Base-by-base conservation (phyloP, 1,284 basidiomycete species). In the Wolfiporia cocos region DNA sequence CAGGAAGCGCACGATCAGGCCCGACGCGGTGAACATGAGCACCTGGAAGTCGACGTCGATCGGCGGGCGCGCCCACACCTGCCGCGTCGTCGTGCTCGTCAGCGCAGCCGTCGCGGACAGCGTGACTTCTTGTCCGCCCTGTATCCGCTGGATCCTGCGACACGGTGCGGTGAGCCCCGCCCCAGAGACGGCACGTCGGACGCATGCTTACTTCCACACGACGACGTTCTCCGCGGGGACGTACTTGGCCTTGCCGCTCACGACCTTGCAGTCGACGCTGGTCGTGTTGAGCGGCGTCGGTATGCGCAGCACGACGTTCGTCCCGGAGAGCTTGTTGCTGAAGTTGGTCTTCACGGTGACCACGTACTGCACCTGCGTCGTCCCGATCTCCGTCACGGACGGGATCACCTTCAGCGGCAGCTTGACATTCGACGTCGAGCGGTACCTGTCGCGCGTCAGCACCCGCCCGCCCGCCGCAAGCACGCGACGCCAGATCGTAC, bases 31-130 rank as follows among this genome's bases (percentile, higher is more conserved):
- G 66, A 97, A 93, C 95, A 99, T 99, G 55, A 99, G 74, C 44
- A 99, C 95, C 68, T 93, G 82, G 67, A 99, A 99, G 65, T 99
- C 94, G 47, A 99, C 81, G 55, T 96, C 91, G 57, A 99, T 98
- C 5, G 96, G 96, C 9, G 96, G 95, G 37, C 95, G 75, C 9
- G 92, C 92, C 96, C 96, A 99, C 2, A 93, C 82, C 74, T 97
- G 93, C 33, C 88, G 81, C 44, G 80, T 78, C 0, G 94, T 97
- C 17, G 89, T 95, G 45, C 81, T 81, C 2, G 92, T 90, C 39
- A 97, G 69, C 28, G 80, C 77, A 3, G 92, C 94, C 17, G 86
- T 81, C 0, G 84, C 95, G 1, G 81, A 81, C 43, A 99, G 78
- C 0, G 90, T 91, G 51, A 82, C 79, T 66, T 99, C 95, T 51